A percentile compares a stretch with the other conserved stretches of the same genome.
Conservation (phyloP, 129 eudicot genomes). For the Flaveria bidentis region DNA sequence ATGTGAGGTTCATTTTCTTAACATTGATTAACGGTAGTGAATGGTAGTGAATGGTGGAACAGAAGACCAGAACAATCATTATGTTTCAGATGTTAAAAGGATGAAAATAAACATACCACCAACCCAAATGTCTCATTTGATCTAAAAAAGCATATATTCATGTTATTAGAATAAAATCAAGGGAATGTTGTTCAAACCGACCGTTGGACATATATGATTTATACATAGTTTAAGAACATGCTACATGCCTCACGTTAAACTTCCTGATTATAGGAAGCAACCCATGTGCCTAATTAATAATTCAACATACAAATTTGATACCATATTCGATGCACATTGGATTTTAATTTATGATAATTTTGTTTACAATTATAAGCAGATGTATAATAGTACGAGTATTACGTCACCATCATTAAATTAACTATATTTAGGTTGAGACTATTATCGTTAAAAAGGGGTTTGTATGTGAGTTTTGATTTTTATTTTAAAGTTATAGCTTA, state of each 20-base stretch:
- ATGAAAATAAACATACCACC: conserved; percentile 22
- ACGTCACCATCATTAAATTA: neutral
- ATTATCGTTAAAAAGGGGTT: neutral
- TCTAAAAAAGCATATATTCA: conserved; percentile 15
- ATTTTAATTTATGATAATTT: neutral
- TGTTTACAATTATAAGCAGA: neutral
- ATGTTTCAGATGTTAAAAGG: conserved; percentile 15
- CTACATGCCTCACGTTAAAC: conserved; percentile 38
- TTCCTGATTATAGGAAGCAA: conserved; percentile 37
- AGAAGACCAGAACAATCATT: conserved; percentile 13
- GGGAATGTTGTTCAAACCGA: conserved; percentile 24
- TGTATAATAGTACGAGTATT: neutral
- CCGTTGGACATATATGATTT: conserved; percentile 22
- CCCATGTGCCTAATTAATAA: conserved; percentile 42
- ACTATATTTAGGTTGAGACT: neutral
- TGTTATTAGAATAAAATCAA: conserved; percentile 19
- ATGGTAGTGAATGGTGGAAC: neutral
- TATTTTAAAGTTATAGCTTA: neutral
- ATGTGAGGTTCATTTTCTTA: neutral
- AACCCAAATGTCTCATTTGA: conserved; percentile 11
- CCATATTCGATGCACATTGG: conserved; percentile 27
- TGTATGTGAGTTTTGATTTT: neutral
- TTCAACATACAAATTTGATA: conserved; percentile 22
- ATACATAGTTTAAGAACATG: conserved; percentile 25
- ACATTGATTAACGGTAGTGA: neutral